Evolutionary conservation across 192 early-diverging fungal genomes (phyloP), one percentile per base, ranked within the genome.

Genomic region (Umbelopsis isabellina): DNA sequence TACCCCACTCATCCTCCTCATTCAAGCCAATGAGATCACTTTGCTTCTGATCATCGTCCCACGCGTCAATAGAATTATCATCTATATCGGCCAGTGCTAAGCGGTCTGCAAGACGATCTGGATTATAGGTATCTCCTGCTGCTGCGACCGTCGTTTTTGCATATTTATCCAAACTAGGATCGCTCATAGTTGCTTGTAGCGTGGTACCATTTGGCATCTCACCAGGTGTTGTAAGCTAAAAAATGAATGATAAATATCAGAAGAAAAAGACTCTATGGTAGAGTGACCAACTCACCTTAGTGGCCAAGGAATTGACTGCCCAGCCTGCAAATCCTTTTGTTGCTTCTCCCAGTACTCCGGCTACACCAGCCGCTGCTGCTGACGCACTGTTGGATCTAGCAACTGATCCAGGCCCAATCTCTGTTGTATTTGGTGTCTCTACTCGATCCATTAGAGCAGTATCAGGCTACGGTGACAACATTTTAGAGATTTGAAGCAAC

Each of bases 241-340:
- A 44, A 21, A 72, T 4, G 27, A 66, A 64, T 2, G 20, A 79
- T 66, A 15, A 70, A 65, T 0, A 55, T 46, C 65, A 73, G 72
- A 68, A 58, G 20, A 61, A 65, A 51, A 41, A 27, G 53, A 27
- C 23, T 46, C 23, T 11, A 75, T 23, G 72, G 67, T 50, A 66
- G 68, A 2, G 70, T 58, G 45, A 68, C 20, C 72, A 78, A 22
- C 67, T 74, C 41, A 87, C 79, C 46, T 80, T 82, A 35, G 83
- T 90, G 18, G 89, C 85, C 49, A 93, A 77, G 12, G 92, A 93
- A 4, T 92, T 92, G 4, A 95, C 90, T 0, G 95, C 95, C 95
- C 95, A 96, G 7, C 91, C 91, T 49, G 91, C 88, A 92, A 94
- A 94, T 27, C 90, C 89, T 65, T 91, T 90, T 2, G 87, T 80